phyloP scores from a whole-genome alignment of 2,329 filamentous ascomycete genomes.

The Phialophora chinensis region DNA sequence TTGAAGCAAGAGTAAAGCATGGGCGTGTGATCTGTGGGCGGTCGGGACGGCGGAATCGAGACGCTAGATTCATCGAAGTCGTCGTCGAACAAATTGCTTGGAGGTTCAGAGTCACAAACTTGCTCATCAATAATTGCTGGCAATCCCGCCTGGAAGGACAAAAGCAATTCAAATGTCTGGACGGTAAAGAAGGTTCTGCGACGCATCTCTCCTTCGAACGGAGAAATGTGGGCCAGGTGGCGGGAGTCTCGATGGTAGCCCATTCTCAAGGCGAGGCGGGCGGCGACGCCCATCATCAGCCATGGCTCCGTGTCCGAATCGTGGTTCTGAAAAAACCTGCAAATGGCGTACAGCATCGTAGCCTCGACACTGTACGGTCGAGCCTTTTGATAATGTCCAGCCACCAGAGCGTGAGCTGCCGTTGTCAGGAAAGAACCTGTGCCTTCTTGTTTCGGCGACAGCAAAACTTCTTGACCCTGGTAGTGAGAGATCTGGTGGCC shows the following conservation, averaged over 20 bases:
- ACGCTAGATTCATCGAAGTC: conserved; percentile 59
- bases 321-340: conserved; percentile 9
- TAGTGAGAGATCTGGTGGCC: conserved; percentile 51
- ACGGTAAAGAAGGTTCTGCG: conserved; percentile 46
- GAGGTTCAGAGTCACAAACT: conserved; percentile 63
- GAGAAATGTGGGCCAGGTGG: conserved; percentile 45
- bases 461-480: background rate
- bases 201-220: conserved; percentile 48
- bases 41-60: conserved; percentile 19
- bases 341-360: conserved; percentile 13
- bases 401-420: conserved; percentile 59
- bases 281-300: conserved; percentile 21
- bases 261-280: conserved; percentile 44
- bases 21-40: conserved; percentile 11
- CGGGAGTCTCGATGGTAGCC: conserved; percentile 53
- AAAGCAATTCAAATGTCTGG: conserved; percentile 47
- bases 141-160: conserved; percentile 56
- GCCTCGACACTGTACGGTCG: conserved; percentile 42
- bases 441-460: background rate
- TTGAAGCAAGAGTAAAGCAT: conserved; percentile 20
- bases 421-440: conserved; percentile 42
- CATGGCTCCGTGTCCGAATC: conserved; percentile 15
- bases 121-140: conserved; percentile 65
- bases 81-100: conserved; percentile 65
- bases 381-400: conserved; percentile 61